phyloP scores from a whole-genome alignment of 139 green algal species.

The Trebouxia sp. region DNA sequence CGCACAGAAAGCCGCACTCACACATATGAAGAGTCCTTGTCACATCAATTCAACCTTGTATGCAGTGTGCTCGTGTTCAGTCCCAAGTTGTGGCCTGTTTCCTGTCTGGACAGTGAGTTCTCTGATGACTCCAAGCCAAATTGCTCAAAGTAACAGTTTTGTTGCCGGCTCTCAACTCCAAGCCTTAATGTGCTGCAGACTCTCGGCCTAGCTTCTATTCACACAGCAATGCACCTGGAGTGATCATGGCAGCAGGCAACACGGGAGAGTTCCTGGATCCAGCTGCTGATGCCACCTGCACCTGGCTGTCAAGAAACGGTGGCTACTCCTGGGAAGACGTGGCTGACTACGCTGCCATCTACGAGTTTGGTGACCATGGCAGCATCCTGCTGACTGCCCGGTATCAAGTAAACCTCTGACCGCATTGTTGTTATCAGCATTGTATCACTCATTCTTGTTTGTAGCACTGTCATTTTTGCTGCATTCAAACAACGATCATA shows the following conservation, averaged over 20 bases:
- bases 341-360: slow-evolving; percentile 75
- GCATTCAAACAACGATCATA: no score
- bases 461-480: no score
- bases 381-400: slow-evolving; percentile 84
- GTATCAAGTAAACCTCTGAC: slow-evolving; percentile 50
- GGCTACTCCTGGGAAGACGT: slow-evolving; percentile 90
- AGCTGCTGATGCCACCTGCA: slow-evolving; percentile 70
- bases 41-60: no score
- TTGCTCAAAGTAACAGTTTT: no score
- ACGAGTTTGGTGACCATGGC: slow-evolving; percentile 86
- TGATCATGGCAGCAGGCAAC: slow-evolving; percentile 91
- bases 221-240: slow-evolving; percentile 77
- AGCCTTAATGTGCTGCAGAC: background rate
- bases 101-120: background rate
- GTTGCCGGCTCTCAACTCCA: background rate
- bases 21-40: background rate
- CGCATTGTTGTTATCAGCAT: background rate
- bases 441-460: background rate
- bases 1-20: background rate
- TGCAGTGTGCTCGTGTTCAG: no score
- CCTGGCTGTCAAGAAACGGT: slow-evolving; percentile 84
- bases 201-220: slow-evolving; percentile 81
- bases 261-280: slow-evolving; percentile 35
- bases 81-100: no score
- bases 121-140: no score